Evolutionary conservation across 1,139 yeast species (phyloP), one percentile per base, ranked within the genome.

Genomic region (Zygoascus sp.): DNA sequence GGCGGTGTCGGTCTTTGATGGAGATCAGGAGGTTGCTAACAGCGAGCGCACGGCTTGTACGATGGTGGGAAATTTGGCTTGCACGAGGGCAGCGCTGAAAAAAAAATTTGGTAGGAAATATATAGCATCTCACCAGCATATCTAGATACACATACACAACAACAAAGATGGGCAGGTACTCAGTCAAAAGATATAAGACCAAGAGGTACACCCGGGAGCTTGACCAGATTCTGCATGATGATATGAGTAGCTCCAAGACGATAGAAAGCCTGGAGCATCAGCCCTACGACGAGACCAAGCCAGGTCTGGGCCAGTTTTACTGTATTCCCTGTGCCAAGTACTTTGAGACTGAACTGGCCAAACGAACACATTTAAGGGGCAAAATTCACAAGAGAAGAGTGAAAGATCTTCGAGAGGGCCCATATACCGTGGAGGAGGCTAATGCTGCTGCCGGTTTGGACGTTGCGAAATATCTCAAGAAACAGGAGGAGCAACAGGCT

Each of bases 271-370:
- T 90, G 51, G 77, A 84, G 63, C 79, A 86, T 63, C 97, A 90
- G 67, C 85, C 88, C 10, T 67, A 86, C 49, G 97, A 92, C 66
- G 97, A 90, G 68, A 80, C 80, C 44, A 83, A 83, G 63, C 92
- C 97, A 0, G 98, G 98, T 3, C 70, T 92, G 57, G 98, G 97
- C 15, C 97, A 92, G 68, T 84, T 80, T 67, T 92, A 88, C 66
- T 92, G 97, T 67, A 76, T 92, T 49, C 95, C 89, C 56, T 92
- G 98, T 73, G 95, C 95, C 46, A 86, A 83, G 66, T 88, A 92
- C 66, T 88, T 80, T 61, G 97, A 90, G 62, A 82, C 82, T 51
- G 90, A 84, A 47, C 65, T 68, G 37, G 85, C 95, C 11, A 73
- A 86, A 52, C 80, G 79, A 54, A 75, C 82, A 21, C 98, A 92